Evolutionary conservation across 2,329 filamentous ascomycete genomes (phyloP).

Genomic region (Onygena corvina): DNA sequence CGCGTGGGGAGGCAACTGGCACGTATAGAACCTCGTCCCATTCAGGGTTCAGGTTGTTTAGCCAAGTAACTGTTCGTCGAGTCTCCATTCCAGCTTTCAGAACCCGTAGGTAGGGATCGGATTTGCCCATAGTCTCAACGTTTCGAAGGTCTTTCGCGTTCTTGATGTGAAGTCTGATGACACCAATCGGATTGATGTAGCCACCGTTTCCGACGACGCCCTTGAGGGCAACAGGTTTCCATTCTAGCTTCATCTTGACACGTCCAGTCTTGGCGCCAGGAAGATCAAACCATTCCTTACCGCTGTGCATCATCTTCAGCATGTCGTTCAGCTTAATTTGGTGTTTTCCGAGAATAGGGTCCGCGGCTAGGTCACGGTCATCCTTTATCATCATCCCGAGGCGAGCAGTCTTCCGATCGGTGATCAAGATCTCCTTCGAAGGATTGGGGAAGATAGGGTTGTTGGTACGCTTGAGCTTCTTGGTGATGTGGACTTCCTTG

Average conservation of each 20-base stretch:
- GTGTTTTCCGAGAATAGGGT: slow-evolving; percentile 80
- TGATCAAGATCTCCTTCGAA: slow-evolving; percentile 87
- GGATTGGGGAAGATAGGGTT: slow-evolving; percentile 93
- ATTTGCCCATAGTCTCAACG: slow-evolving; percentile 89
- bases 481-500: slow-evolving; percentile 77
- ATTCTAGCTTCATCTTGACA: slow-evolving; percentile 81
- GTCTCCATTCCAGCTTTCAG: slow-evolving; percentile 83
- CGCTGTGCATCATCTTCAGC: slow-evolving; percentile 78
- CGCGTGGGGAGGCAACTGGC: slow-evolving; percentile 71
- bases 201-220: slow-evolving; percentile 67
- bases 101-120: slow-evolving; percentile 84
- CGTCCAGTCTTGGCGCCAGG: slow-evolving; percentile 69
- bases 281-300: slow-evolving; percentile 92
- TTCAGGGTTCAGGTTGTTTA: slow-evolving; percentile 87
- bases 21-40: slow-evolving; percentile 95
- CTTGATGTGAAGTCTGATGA: slow-evolving; percentile 88
- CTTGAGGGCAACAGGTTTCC: slow-evolving; percentile 85
- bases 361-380: slow-evolving; percentile 70
- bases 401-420: slow-evolving; percentile 79
- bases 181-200: slow-evolving; percentile 85
- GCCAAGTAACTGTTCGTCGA: slow-evolving; percentile 84
- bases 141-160: slow-evolving; percentile 74
- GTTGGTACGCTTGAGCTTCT: slow-evolving; percentile 92
- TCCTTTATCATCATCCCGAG: slow-evolving; percentile 91
- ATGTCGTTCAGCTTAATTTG: slow-evolving; percentile 94